Conservation (phyloP, 306 rosid genomes). For the Cicer chorassanicum region DNA sequence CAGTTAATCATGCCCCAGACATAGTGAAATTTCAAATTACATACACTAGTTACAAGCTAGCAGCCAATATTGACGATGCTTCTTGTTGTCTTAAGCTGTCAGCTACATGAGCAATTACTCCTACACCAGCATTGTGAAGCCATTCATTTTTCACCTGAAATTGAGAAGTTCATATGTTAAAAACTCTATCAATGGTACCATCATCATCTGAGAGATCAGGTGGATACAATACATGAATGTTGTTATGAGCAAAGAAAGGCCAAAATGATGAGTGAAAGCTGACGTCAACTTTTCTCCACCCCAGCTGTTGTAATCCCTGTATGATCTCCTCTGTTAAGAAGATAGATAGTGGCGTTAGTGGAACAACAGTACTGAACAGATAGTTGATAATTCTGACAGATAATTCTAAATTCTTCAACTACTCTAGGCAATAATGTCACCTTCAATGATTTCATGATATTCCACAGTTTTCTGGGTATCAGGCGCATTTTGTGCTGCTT, state of each 20-base stretch:
- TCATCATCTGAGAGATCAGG: slow-evolving; percentile 28
- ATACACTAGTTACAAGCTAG: slow-evolving; percentile 62
- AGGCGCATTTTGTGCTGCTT: slow-evolving; percentile 84
- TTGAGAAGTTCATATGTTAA: slow-evolving; percentile 28
- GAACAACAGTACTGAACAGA: slow-evolving; percentile 1
- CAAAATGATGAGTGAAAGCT: slow-evolving; percentile 85
- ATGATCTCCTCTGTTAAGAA: slow-evolving; percentile 83
- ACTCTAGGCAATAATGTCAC: slow-evolving; percentile 46
- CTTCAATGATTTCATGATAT: slow-evolving; percentile 93
- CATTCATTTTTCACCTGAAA: slow-evolving; percentile 93
- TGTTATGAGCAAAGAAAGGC: slow-evolving; percentile 98
- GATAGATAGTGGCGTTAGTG: slow-evolving; percentile 34
- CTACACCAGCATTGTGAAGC: slow-evolving; percentile 90
- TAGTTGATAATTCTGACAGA: neutral
- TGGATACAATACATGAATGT: slow-evolving; percentile 73
- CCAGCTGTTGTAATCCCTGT: slow-evolving; percentile 79
- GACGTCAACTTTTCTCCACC: slow-evolving; percentile 94
- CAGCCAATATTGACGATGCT: slow-evolving; percentile 58
- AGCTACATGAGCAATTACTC: slow-evolving; percentile 89
- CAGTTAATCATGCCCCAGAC: slow-evolving; percentile 24
- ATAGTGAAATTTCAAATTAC: slow-evolving; percentile 40
- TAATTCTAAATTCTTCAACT: slow-evolving; percentile 26
- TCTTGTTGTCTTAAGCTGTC: slow-evolving; percentile 87
- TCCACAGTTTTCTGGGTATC: slow-evolving; percentile 68
- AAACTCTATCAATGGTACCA: slow-evolving; percentile 13